phyloP scores from a whole-genome alignment of 805 yeast genomes.

The Cyberlindnera amylophila region DNA sequence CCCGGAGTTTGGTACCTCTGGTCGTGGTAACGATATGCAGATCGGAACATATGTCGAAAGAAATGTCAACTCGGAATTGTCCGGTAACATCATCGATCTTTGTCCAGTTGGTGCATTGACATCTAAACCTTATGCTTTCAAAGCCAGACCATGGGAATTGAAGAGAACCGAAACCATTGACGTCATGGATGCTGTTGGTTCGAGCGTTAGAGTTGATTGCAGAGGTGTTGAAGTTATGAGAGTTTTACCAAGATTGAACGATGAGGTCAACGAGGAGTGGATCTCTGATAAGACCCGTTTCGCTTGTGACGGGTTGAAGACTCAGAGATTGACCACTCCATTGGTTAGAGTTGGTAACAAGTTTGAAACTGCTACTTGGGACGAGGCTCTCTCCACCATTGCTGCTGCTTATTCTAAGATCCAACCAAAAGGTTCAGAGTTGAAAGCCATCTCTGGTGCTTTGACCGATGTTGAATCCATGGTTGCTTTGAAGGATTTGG shows the following conservation, averaged over 20 bases:
- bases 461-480: conserved; percentile 77
- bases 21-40: conserved; percentile 90
- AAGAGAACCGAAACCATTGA: conserved; percentile 85
- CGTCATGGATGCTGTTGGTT: conserved; percentile 79
- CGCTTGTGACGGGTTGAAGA: conserved; percentile 81
- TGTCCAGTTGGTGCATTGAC: conserved; percentile 94
- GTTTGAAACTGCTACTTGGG: conserved; percentile 81
- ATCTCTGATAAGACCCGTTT: conserved; percentile 83
- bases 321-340: conserved; percentile 82
- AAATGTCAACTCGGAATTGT: conserved; percentile 77
- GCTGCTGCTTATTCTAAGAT: conserved; percentile 55
- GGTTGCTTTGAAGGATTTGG: conserved; percentile 76
- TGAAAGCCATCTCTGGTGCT: conserved; percentile 81
- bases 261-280: conserved; percentile 89
- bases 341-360: conserved; percentile 64
- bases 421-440: conserved; percentile 61
- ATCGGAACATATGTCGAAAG: conserved; percentile 86
- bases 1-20: conserved; percentile 83
- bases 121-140: conserved; percentile 87
- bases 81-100: conserved; percentile 82
- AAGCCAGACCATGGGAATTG: conserved; percentile 91
- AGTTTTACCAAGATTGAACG: conserved; percentile 80
- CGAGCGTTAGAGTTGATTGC: conserved; percentile 79
- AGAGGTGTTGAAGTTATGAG: conserved; percentile 87
- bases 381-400: conserved; percentile 71